Base-by-base conservation (phyloP, 2,329 filamentous ascomycete genomes). In the Anthostomella pinea region DNA sequence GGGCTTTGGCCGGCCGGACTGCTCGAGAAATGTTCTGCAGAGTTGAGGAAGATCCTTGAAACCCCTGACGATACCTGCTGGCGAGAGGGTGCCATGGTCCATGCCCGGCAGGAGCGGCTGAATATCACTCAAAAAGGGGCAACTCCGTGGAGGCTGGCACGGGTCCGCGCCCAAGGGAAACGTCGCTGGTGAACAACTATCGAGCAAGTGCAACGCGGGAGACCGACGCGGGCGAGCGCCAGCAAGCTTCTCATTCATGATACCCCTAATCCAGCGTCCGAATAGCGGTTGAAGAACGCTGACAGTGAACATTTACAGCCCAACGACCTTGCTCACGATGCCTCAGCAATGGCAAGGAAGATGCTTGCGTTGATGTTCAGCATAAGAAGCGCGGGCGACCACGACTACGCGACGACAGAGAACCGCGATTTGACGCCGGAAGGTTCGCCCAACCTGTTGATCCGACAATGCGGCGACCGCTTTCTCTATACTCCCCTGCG, bases 381-480 rank as follows among this genome's bases (percentile, higher is more conserved):
- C 87, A 93, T 63, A 93, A 91, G 63, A 93, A 91, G 60, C 72
- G 87, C 51, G 87, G 87, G 26, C 75, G 87, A 31, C 87, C 87
- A 41, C 75, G 87, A 46, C 68, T 93, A 49, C 78, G 86, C 52
- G 86, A 91, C 56, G 83, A 87, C 41, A 69, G 76, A 50, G 78
- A 83, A 46, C 56, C 72, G 31, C 70, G 77, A 45, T 81, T 75
- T 51, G 79, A 81, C 40, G 58, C 66, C 11, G 57, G 68, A 3
- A 67, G 72, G 39, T 70, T 68, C 40, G 61, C 67, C 29, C 67
- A 68, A 42, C 60, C 65, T 8, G 58, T 66, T 38, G 74, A 77
- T 51, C 58, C 63, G 35, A 59, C 62, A 19, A 57, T 62, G 45
- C 71, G 73, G 49, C 67, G 75, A 44, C 73, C 75, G 8, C 46